Evolutionary conservation across 2,329 filamentous ascomycete genomes (phyloP).

Genomic region (Escovopsis weberi): DNA sequence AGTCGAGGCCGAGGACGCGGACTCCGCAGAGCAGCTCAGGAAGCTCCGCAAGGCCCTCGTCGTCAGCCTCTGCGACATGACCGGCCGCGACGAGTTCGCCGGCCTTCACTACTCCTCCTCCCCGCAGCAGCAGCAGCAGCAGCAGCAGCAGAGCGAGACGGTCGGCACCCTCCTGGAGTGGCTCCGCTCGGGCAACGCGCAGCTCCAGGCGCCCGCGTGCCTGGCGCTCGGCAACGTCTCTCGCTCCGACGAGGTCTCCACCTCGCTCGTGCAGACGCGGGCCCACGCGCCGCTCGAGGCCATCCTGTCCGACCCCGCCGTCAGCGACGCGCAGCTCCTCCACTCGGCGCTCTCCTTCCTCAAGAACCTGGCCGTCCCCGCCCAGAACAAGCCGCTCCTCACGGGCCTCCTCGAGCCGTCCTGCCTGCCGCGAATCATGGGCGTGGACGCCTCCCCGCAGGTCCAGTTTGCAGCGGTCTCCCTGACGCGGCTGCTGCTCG

Average conservation of each 20-base stretch:
- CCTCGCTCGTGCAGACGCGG: conserved; percentile 30
- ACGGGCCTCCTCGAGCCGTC: conserved; percentile 30
- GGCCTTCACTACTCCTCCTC: conserved; percentile 27
- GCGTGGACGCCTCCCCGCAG: conserved; percentile 34
- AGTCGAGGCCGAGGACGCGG: conserved; percentile 22
- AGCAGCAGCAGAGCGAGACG: no score
- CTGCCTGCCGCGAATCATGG: conserved; percentile 39
- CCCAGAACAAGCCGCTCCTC: conserved; percentile 37
- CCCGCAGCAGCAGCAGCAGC: conserved; percentile 18
- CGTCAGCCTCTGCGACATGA: conserved; percentile 36
- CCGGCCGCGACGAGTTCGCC: conserved; percentile 33
- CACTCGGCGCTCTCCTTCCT: conserved; percentile 45
- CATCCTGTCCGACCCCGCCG: conserved; percentile 26
- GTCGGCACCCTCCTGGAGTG: conserved; percentile 27
- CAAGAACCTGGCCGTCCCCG: conserved; percentile 48
- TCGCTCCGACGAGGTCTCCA: conserved; percentile 40
- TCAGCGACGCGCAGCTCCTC: conserved; percentile 35
- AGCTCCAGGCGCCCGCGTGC: conserved; percentile 42
- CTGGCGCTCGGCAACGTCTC: conserved; percentile 47
- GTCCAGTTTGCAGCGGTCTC: conserved; percentile 47
- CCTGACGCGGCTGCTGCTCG: conserved; percentile 40
- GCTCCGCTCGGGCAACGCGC: conserved; percentile 25
- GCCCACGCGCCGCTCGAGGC: conserved; percentile 29
- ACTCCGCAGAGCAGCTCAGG: conserved; percentile 28
- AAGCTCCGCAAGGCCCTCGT: conserved; percentile 36